Evolutionary conservation across 1,139 yeast species (phyloP).

Genomic region (Torulaspora pretoriensis): DNA sequence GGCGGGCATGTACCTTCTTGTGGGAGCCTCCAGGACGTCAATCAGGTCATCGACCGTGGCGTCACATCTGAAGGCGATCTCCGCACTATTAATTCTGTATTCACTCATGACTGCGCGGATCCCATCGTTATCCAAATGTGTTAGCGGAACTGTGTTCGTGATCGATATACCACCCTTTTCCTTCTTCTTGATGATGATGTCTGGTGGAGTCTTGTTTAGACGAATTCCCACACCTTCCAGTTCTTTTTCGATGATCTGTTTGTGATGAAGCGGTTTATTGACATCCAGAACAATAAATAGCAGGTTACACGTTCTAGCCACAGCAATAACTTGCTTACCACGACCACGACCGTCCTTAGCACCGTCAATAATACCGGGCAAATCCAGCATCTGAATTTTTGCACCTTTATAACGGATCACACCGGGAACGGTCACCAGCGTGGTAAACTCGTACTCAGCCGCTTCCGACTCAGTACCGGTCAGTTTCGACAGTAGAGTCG

Average conservation of each 20-base stretch:
- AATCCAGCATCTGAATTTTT: slow-evolving; percentile 93
- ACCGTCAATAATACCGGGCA: slow-evolving; percentile 98
- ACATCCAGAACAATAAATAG: slow-evolving; percentile 92
- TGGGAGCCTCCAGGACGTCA: slow-evolving; percentile 86
- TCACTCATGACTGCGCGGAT: slow-evolving; percentile 94
- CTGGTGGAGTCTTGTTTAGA: slow-evolving; percentile 87
- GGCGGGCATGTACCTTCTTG: slow-evolving; percentile 92
- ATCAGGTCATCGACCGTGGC: slow-evolving; percentile 95
- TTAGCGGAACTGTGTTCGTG: slow-evolving; percentile 88
- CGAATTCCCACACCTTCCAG: slow-evolving; percentile 97
- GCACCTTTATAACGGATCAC: slow-evolving; percentile 95
- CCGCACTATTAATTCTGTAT: slow-evolving; percentile 94
- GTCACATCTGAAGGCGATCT: slow-evolving; percentile 92
- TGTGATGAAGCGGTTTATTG: slow-evolving; percentile 91
- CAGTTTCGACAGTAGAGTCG: slow-evolving; percentile 76
- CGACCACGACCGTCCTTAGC: slow-evolving; percentile 99
- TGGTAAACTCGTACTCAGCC: slow-evolving; percentile 96
- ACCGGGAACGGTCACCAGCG: slow-evolving; percentile 96
- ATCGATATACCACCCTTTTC: slow-evolving; percentile 94
- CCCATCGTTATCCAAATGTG: slow-evolving; percentile 87
- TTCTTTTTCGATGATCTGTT: slow-evolving; percentile 88
- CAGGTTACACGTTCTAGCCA: slow-evolving; percentile 91
- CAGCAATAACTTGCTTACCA: slow-evolving; percentile 98
- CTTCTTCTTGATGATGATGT: slow-evolving; percentile 82
- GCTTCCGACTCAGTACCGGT: slow-evolving; percentile 97